These are phyloP conservation scores for Coniosporium tulheliwenetii DNA, from an alignment of 2,329 filamentous ascomycete species.

Conservation along the genomic window DNA sequence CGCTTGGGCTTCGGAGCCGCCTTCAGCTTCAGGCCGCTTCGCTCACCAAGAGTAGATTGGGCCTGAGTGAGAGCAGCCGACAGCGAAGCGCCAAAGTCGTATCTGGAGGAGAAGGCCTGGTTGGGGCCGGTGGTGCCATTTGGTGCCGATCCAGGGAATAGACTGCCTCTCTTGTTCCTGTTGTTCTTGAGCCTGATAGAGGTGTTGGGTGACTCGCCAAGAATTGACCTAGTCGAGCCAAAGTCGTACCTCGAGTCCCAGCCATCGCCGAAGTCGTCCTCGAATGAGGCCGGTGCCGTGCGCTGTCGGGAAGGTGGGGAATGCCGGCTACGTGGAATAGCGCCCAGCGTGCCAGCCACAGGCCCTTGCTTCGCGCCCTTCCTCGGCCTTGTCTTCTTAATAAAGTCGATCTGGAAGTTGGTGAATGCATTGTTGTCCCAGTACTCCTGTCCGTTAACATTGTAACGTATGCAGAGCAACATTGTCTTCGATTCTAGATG, in stretches of 20 bases:
- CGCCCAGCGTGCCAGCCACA: constrained; percentile 31
- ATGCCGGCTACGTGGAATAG: constrained; percentile 33
- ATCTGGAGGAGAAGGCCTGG: constrained; percentile 77
- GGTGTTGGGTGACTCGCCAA: constrained; percentile 44
- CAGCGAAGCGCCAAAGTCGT: constrained; percentile 90
- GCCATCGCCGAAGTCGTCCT: constrained; percentile 54
- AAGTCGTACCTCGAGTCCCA: constrained; percentile 28
- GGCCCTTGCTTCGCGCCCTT: constrained; percentile 23
- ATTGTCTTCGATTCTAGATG: constrained; percentile 88
- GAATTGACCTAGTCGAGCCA: constrained; percentile 18
- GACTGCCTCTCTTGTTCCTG: constrained; percentile 40
- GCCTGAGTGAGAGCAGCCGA: constrained; percentile 65
- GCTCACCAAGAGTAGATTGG: constrained; percentile 45
- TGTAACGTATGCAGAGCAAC: constrained; percentile 82
- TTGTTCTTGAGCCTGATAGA: constrained; percentile 55
- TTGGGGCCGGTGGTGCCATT: constrained; percentile 35
- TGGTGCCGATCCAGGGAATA: constrained; percentile 42
- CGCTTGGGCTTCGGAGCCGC: constrained; percentile 1
- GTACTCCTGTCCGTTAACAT: constrained; percentile 66
- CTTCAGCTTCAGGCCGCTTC: constrained; percentile 28
- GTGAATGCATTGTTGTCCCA: constrained; percentile 86
- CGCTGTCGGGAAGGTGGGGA: constrained; percentile 31
- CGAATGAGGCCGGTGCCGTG: constrained; percentile 36
- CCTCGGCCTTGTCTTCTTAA: constrained; percentile 50
- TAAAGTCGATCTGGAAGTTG: constrained; percentile 93